A percentile compares a stretch with the other conserved stretches of the same genome.
Evolutionary conservation across 805 yeast genomes (phyloP).

Genomic region (Kodamaea kaohsiungensis): DNA sequence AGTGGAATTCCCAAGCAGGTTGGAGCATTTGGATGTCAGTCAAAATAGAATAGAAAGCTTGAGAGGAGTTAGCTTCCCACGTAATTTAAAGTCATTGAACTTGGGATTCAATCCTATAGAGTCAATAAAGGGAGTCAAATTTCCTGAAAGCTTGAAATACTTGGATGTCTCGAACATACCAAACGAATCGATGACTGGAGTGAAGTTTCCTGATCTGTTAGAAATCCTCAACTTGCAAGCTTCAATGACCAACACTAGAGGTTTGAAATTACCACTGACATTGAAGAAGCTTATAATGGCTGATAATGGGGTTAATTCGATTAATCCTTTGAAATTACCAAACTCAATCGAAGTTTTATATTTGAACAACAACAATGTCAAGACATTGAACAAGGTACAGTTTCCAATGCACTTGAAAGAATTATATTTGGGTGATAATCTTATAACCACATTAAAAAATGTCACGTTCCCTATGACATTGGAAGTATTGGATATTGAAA

Average conservation of each 20-base stretch:
- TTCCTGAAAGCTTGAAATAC: constrained; percentile 37
- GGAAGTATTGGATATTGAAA: constrained; percentile 42
- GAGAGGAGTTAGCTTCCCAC: constrained; percentile 39
- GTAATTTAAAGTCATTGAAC: constrained; percentile 28
- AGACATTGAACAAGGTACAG: constrained; percentile 44
- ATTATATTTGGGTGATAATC: constrained; percentile 42
- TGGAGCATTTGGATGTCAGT: constrained; percentile 35
- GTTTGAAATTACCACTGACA: constrained; percentile 39
- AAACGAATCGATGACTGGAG: constrained; percentile 47
- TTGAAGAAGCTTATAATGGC: constrained; percentile 34
- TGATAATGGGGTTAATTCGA: constrained; percentile 44
- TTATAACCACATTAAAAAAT: constrained; percentile 46
- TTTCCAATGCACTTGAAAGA: constrained; percentile 38
- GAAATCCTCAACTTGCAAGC: constrained; percentile 39
- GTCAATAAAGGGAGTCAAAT: constrained; percentile 40
- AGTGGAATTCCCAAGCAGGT: constrained; percentile 37
- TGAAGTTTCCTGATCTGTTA: constrained; percentile 45
- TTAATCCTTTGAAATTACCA: constrained; percentile 45
- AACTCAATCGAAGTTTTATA: constrained; percentile 39
- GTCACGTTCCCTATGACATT: constrained; percentile 40
- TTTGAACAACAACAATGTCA: constrained; percentile 42
- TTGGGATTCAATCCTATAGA: constrained; percentile 44
- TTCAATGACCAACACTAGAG: constrained; percentile 47
- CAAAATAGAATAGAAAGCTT: constrained; percentile 41
- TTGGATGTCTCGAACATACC: constrained; percentile 45